Evolutionary conservation across 2,329 filamentous ascomycete species (phyloP).

Genomic region (Gaeumannomyces sp.): DNA sequence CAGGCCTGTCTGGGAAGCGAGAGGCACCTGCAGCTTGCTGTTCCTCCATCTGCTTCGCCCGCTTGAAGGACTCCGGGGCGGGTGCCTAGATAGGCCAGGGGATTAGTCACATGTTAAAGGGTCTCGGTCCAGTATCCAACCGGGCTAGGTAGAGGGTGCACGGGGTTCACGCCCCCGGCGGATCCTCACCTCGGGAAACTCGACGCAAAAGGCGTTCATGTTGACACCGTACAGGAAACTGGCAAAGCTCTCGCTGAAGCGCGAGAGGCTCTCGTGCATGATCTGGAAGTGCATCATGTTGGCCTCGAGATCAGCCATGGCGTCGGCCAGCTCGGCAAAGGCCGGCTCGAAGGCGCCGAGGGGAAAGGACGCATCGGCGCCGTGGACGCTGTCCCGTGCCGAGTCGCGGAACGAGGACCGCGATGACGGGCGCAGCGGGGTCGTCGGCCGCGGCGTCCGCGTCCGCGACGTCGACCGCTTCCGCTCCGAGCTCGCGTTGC

Average conservation of each 20-base stretch:
- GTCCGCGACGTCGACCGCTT: slow-evolving; percentile 54
- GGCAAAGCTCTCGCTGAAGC: slow-evolving; percentile 94
- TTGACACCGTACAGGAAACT: slow-evolving; percentile 94
- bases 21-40: slow-evolving; percentile 20
- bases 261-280: slow-evolving; percentile 88
- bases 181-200: slow-evolving; percentile 75
- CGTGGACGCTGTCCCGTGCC: slow-evolving; percentile 48
- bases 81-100: slow-evolving; percentile 53
- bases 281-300: slow-evolving; percentile 97
- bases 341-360: slow-evolving; percentile 80
- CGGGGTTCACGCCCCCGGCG: too few species aligned
- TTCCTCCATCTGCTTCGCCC: slow-evolving; percentile 53
- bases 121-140: neutral
- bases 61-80: slow-evolving; percentile 73
- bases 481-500: slow-evolving; percentile 11
- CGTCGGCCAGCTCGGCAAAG: slow-evolving; percentile 89
- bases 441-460: slow-evolving; percentile 73
- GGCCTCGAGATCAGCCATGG: slow-evolving; percentile 90
- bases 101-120: slow-evolving; percentile 3
- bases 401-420: slow-evolving; percentile 82
- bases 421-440: slow-evolving; percentile 83
- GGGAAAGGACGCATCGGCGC: slow-evolving; percentile 52
- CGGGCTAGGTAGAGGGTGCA: neutral
- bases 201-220: slow-evolving; percentile 98
- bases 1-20: slow-evolving; percentile 22